These are phyloP conservation scores for Exophiala spinifera DNA, from an alignment of 2,329 filamentous ascomycete genomes.

Conservation along the genomic window DNA sequence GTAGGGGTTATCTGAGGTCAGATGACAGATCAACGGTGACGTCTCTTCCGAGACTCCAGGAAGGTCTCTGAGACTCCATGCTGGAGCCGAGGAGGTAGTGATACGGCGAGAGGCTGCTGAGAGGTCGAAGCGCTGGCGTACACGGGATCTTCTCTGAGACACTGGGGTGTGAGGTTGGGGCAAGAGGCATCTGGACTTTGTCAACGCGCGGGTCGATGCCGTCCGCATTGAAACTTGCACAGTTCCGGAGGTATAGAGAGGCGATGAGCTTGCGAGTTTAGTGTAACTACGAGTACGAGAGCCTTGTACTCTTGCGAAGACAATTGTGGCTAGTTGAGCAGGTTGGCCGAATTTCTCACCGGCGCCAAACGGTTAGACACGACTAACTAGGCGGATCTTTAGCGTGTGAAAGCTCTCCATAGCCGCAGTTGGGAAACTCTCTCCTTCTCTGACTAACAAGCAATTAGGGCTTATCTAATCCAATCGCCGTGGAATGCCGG, in stretches of 20 bases:
- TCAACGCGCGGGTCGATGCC: conserved; percentile 10
- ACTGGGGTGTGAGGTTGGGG: background rate
- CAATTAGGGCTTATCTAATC: too few relatives aligned
- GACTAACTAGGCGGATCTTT: too few relatives aligned
- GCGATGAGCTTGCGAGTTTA: background rate
- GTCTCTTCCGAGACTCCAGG: conserved; percentile 13
- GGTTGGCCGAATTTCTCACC: background rate
- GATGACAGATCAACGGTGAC: conserved; percentile 66
- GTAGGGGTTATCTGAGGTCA: conserved; percentile 68
- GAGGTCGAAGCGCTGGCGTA: too few relatives aligned
- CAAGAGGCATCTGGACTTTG: background rate
- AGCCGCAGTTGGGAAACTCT: too few relatives aligned
- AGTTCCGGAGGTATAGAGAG: background rate
- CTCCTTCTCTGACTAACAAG: too few relatives aligned
- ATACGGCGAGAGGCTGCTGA: background rate
- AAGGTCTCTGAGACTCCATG: conserved; percentile 19
- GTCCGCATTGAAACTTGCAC: conserved; percentile 16
- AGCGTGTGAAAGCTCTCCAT: background rate
- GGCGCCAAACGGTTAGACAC: background rate
- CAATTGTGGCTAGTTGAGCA: background rate
- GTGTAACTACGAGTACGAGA: background rate
- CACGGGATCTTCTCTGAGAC: background rate
- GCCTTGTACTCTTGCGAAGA: too few relatives aligned
- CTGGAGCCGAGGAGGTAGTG: background rate
- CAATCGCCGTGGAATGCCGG: too few relatives aligned